Conservation (phyloP, 129 eudicot genomes). For the Lactuca sativa region DNA sequence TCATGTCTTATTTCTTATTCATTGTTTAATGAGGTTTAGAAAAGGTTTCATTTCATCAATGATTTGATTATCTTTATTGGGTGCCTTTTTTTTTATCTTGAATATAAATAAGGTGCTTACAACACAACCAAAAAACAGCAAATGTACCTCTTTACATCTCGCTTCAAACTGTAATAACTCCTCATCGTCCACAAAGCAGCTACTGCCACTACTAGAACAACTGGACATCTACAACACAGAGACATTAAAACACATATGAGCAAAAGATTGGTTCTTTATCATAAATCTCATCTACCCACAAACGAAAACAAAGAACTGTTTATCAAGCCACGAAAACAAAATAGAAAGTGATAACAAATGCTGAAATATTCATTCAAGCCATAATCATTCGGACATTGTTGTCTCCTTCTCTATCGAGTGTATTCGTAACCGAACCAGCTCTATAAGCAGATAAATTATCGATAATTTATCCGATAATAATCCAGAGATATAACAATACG, state of each 20-base stretch:
- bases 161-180: conserved; percentile 65
- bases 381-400: background rate
- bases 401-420: background rate
- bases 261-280: conserved; percentile 12
- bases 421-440: background rate
- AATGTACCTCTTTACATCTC: conserved; percentile 69
- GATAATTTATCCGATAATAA: conserved; percentile 2
- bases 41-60: background rate
- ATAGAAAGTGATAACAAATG: conserved; percentile 1
- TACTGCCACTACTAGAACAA: conserved; percentile 55
- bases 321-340: conserved; percentile 2
- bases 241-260: conserved; percentile 2
- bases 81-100: background rate
- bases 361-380: background rate
- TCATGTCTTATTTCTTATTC: conserved; percentile 6
- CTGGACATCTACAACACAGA: conserved; percentile 57
- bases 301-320: background rate
- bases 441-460: background rate
- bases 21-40: too few relatives aligned
- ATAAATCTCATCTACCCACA: background rate
- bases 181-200: conserved; percentile 42
- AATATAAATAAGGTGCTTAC: background rate
- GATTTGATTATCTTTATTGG: background rate
- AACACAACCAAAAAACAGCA: background rate
- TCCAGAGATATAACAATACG: background rate